Conservation (phyloP, 768 basidiomycete genomes). For the Kwoniella pini region DNA sequence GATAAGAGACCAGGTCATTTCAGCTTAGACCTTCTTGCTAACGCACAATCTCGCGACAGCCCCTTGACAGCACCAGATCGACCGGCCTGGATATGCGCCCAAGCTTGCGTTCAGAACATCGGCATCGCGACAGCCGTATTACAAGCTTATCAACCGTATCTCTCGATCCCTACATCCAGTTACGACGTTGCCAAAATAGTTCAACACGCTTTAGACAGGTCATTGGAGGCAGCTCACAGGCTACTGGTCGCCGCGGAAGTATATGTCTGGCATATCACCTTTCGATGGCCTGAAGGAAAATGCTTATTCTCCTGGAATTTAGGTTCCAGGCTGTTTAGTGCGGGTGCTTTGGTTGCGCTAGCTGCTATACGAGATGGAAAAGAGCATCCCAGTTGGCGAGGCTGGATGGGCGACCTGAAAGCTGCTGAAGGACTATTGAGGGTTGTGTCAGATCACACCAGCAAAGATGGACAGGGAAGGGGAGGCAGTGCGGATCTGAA, state of each 20-base stretch:
- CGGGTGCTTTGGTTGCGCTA: conserved; percentile 7
- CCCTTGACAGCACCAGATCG: conserved; percentile 5
- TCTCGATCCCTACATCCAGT: not conserved
- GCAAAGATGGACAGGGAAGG: not conserved
- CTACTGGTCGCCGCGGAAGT: conserved; percentile 11
- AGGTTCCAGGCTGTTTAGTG: conserved; percentile 13
- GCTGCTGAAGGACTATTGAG: conserved; percentile 4
- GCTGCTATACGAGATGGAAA: conserved; percentile 2
- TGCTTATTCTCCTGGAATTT: conserved; percentile 12
- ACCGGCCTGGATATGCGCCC: conserved; percentile 12
- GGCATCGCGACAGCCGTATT: not conserved
- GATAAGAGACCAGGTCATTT: not conserved
- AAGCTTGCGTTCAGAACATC: conserved; percentile 6
- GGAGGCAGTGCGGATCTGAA: not conserved
- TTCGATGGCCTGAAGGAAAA: conserved; percentile 10
- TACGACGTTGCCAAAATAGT: not conserved
- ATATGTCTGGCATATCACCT: conserved; percentile 6
- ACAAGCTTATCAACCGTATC: conserved; percentile 6
- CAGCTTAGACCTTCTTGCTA: not conserved
- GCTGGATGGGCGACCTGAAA: conserved; percentile 8
- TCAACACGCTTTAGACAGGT: conserved; percentile 1
- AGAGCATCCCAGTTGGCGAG: not conserved
- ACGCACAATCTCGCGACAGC: not conserved
- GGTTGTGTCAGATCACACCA: conserved; percentile 1
- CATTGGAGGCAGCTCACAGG: conserved; percentile 8